Evolutionary conservation across 305 asterid genomes (phyloP), one percentile per base, ranked within the genome.

Genomic region (Fraxinus sp.): DNA sequence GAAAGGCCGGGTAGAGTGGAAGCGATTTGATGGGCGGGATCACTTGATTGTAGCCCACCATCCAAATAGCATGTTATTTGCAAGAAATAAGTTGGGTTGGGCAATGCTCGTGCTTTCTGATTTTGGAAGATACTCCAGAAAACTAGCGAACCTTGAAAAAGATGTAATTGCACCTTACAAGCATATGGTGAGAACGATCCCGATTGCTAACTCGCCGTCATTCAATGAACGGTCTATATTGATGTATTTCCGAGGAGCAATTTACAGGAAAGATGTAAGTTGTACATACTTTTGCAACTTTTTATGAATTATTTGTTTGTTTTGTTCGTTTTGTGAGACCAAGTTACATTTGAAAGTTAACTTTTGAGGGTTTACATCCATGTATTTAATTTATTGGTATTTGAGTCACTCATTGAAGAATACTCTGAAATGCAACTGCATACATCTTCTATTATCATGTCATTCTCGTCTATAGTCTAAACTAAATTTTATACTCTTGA

Each of bases 121-220:
- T 82, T 94, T 95, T 74, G 99, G 98, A 75, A 91, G 99, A 84
- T 95, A 92, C 83, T 83, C 94, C 6, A 81, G 72, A 46, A 86
- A 83, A 32, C 76, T 94, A 83, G 99, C 99, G 2, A 93, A 95
- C 74, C 84, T 92, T 71, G 87, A 87, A 1, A 95, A 95, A 90
- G 99, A 95, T 90, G 90, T 94, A 5, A 89, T 95, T 88, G 98
- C 97, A 78, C 98, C 99, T 62, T 95, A 94, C 83, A 93, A 90
- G 88, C 98, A 95, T 76, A 93, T 93, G 94, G 99, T 95, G 66
- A 89, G 81, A 84, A 78, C 89, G 3, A 73, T 93, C 77, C 76
- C 83, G 4, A 81, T 80, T 32, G 83, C 33, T 22, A 74, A 83
- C 10, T 95, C 97, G 0, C 59, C 89, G 22, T 83, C 95, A 5